These are phyloP conservation scores for Beverwykella pulmonaria DNA, from an alignment of 495 filamentous ascomycete species.

Conservation along the genomic window DNA sequence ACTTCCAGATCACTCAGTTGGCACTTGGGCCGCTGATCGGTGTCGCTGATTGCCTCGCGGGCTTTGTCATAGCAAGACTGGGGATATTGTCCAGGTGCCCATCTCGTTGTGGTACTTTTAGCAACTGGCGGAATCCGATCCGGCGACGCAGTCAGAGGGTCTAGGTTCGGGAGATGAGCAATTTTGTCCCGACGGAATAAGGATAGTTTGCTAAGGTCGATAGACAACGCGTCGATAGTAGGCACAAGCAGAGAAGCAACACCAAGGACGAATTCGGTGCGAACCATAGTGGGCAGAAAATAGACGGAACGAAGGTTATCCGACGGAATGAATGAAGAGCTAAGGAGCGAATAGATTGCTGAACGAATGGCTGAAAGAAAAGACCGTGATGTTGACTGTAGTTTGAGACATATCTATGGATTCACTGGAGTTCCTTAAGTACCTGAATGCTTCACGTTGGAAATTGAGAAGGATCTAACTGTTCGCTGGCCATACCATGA, in stretches of 20 bases:
- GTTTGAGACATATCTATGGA: no score
- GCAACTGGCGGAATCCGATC: neutral
- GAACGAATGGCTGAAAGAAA: no score
- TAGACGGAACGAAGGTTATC: no score
- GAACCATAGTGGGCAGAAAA: neutral
- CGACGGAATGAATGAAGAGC: neutral
- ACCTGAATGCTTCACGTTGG: no score
- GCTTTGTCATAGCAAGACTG: neutral
- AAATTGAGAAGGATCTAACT: no score
- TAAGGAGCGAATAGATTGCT: neutral
- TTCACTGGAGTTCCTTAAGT: no score
- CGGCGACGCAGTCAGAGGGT: neutral
- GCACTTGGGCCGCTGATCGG: conserved; percentile 1
- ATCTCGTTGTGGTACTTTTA: conserved; percentile 1
- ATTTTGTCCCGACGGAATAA: neutral
- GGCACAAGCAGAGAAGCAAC: neutral
- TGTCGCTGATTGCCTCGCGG: neutral
- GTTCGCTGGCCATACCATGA: no score
- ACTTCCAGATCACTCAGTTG: conserved; percentile 2
- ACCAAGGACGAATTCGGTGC: neutral
- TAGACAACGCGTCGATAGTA: neutral
- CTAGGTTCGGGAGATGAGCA: neutral
- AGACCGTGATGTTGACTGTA: no score
- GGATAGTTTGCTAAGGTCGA: neutral
- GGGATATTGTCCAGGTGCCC: conserved; percentile 1